A percentile compares a stretch with the other conserved stretches of the same genome.
These are phyloP conservation scores for Ilyonectria sp. DNA, from an alignment of 2,329 filamentous ascomycete species.

Conservation along the genomic window DNA sequence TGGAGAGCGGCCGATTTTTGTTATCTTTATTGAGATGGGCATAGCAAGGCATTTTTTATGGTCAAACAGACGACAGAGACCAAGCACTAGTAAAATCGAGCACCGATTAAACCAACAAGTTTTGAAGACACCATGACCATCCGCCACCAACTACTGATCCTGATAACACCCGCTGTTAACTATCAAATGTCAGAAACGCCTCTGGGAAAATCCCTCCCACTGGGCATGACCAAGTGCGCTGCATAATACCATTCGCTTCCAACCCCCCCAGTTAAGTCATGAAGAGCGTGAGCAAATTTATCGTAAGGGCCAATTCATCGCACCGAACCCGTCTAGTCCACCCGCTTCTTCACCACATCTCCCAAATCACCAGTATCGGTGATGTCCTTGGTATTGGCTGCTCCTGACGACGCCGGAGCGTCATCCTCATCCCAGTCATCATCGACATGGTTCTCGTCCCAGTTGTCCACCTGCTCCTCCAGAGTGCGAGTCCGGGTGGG, in stretches of 20 bases:
- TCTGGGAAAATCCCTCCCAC: neutral
- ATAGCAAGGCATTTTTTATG: neutral
- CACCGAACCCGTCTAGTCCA: conserved; percentile 45
- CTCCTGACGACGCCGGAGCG: conserved; percentile 42
- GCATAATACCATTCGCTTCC: neutral
- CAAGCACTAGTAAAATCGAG: neutral
- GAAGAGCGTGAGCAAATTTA: conserved; percentile 9
- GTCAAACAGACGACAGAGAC: neutral
- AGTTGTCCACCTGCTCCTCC: conserved; percentile 91
- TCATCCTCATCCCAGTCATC: conserved; percentile 72
- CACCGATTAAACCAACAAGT: neutral
- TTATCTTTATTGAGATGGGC: neutral
- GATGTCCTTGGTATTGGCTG: conserved; percentile 35
- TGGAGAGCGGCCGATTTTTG: neutral
- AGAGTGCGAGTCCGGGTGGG: conserved; percentile 60
- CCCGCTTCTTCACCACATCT: conserved; percentile 52
- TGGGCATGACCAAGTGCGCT: conserved; percentile 22
- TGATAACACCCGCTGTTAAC: conserved; percentile 28
- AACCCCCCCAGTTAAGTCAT: conserved; percentile 29
- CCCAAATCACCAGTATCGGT: conserved; percentile 47
- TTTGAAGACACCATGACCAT: conserved; percentile 10
- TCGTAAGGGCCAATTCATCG: conserved; percentile 5
- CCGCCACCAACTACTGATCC: conserved; percentile 8
- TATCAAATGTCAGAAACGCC: conserved; percentile 25
- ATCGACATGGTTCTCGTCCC: conserved; percentile 86